Evolutionary conservation across 2,329 filamentous ascomycete species (phyloP).

Genomic region (Fusarium sp.): DNA sequence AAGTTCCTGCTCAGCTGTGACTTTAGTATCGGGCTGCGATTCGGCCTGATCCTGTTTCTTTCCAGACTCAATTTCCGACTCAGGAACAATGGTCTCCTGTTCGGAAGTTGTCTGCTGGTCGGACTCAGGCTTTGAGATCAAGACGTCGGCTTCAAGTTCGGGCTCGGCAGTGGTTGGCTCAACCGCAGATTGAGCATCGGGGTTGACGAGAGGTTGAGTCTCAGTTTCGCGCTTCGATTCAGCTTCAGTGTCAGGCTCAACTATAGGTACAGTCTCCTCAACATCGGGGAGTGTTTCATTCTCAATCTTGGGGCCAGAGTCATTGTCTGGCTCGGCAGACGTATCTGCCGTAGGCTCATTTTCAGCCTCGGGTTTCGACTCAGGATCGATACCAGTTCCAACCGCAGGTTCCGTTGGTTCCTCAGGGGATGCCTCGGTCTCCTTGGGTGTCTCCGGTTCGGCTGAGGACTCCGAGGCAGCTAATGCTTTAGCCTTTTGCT

Average conservation of each 20-base stretch:
- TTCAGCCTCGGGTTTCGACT: slow-evolving; percentile 22
- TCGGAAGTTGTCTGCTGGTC: slow-evolving; percentile 30
- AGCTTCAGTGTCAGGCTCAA: slow-evolving; percentile 45
- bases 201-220: slow-evolving; percentile 36
- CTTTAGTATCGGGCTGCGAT: slow-evolving; percentile 25
- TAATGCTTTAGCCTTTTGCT: slow-evolving; percentile 39
- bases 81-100: slow-evolving; percentile 35
- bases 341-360: slow-evolving; percentile 22
- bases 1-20: slow-evolving; percentile 17
- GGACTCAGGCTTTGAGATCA: slow-evolving; percentile 21
- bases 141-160: slow-evolving; percentile 26
- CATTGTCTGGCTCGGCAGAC: slow-evolving; percentile 20
- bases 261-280: slow-evolving; percentile 44
- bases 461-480: slow-evolving; percentile 31
- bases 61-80: slow-evolving; percentile 33
- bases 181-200: slow-evolving; percentile 24
- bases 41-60: slow-evolving; percentile 17
- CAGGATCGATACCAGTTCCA: slow-evolving; percentile 36
- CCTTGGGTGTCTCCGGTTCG: slow-evolving; percentile 31
- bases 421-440: slow-evolving; percentile 24
- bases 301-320: slow-evolving; percentile 34
- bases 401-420: slow-evolving; percentile 27
- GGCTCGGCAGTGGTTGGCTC: slow-evolving; percentile 28
- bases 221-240: slow-evolving; percentile 44
- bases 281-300: slow-evolving; percentile 33